Evolutionary conservation across 106 monocot genomes (phyloP).

Genomic region (Iris macrosiphon): DNA sequence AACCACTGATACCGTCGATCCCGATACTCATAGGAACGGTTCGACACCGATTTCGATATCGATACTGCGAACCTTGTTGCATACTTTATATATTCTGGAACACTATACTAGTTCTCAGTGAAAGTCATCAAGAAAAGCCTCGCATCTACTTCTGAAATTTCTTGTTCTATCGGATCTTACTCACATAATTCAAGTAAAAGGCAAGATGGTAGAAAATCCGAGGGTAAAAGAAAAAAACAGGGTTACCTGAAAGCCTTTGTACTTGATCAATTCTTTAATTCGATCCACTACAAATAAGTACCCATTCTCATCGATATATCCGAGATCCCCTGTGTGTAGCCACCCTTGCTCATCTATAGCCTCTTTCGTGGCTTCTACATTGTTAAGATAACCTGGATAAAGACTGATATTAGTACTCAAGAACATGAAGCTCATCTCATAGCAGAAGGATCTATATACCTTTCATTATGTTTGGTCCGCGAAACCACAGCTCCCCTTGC

Average conservation of each 20-base stretch:
- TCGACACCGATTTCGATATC: not conserved
- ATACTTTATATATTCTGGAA: not conserved
- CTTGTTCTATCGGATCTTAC: not conserved
- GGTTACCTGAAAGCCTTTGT: conserved; percentile 86
- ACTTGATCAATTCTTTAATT: conserved; percentile 92
- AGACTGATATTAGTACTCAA: not conserved
- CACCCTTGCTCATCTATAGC: conserved; percentile 73
- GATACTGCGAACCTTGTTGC: not conserved
- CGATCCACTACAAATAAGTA: conserved; percentile 76
- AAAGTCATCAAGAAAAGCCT: too few relatives aligned
- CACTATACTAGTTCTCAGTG: not conserved
- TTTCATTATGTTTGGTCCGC: conserved; percentile 87
- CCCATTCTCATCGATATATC: conserved; percentile 75
- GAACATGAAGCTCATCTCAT: not conserved
- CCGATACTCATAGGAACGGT: too few relatives aligned
- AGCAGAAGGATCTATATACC: conserved; percentile 55
- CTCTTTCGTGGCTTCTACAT: conserved; percentile 59
- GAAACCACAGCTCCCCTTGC: conserved; percentile 71
- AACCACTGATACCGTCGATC: too few relatives aligned
- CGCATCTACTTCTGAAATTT: not conserved
- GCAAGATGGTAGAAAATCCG: not conserved
- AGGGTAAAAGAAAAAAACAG: not conserved
- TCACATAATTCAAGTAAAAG: not conserved
- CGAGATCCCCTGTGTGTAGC: conserved; percentile 93
- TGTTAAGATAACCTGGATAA: conserved; percentile 68